These are phyloP conservation scores for Sporothrix humicola DNA, from an alignment of 2,329 filamentous ascomycete species.

Conservation along the genomic window DNA sequence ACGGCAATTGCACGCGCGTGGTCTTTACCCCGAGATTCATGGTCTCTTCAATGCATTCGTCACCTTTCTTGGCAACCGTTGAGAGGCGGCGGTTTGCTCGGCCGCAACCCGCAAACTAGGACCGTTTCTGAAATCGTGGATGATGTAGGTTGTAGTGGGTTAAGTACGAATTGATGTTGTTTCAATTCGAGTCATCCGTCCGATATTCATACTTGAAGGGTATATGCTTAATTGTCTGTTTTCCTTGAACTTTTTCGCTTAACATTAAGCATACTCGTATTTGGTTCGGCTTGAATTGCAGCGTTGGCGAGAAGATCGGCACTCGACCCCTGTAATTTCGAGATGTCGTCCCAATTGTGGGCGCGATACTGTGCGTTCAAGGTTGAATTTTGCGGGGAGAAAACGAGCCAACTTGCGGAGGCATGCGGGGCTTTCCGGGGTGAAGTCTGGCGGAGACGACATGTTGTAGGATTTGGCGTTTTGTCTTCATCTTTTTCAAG, in stretches of 20 bases:
- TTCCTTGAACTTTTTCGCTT: neutral
- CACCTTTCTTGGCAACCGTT: neutral
- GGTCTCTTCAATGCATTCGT: too few relatives aligned
- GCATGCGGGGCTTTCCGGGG: neutral
- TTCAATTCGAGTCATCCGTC: neutral
- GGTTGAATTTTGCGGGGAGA: neutral
- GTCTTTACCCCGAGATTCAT: too few relatives aligned
- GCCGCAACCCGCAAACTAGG: neutral
- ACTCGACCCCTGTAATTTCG: neutral
- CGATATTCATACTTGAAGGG: too few relatives aligned
- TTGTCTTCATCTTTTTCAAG: neutral
- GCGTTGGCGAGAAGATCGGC: constrained; percentile 4
- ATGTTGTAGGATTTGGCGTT: neutral
- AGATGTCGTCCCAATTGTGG: neutral
- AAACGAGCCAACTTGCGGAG: neutral
- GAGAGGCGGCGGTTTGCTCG: neutral
- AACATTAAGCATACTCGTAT: neutral
- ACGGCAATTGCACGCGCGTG: too few relatives aligned
- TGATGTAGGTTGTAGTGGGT: neutral
- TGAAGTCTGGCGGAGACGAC: neutral
- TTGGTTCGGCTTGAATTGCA: neutral
- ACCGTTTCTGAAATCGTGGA: neutral
- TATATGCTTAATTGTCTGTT: neutral
- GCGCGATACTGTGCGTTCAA: neutral
- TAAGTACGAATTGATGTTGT: neutral